Evolutionary conservation across 176 grass and related monocot genomes (phyloP), one percentile per base, ranked within the genome.

Genomic region (Oryza glaberrima): DNA sequence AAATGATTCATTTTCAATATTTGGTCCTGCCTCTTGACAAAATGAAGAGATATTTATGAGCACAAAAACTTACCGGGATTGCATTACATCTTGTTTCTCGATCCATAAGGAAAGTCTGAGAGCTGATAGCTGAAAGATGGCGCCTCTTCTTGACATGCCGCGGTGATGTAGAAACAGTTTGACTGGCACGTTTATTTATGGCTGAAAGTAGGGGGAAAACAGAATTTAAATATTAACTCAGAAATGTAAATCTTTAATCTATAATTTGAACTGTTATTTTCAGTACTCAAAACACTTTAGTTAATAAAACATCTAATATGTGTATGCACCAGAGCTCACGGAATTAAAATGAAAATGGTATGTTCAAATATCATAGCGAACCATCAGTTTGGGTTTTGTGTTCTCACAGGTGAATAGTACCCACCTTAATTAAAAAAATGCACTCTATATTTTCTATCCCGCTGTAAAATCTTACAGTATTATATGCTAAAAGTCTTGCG

Each of bases 141-240:
- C 79, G 85, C 22, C 71, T 92, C 88, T 90, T 95, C 84, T 86
- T 90, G 66, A 72, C 49, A 88, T 90, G 80, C 36, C 76, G 67
- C 0, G 63, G 38, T 52, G 84, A 67, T 1, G 67, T 58, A 83
- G 89, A 76, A 83, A 68, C 74, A 30, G 75, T 17, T 74, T 40
- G 52, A 17, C 69, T 51, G 2, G 15, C 70, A 11, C 80, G 80
- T 49, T 90, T 95, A 28, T 88, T 88, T 70, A 95, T 95, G 51
- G 88, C 93, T 95, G 88, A 79, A 82, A 80, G n/a, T 78, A 78
- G 30, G 40, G 19, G 25, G 86, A 10, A 10, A 69, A 0, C 13
- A 32, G 11, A 58, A 75, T 79, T 41, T n/a, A 69, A 45, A 81
- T 47, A 65, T 43, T 36, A 75, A 47, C 22, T 79, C 6, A 7